Evolutionary conservation across 192 early-diverging fungal species (phyloP), one percentile per base, ranked within the genome.

Genomic region (Geranomyces michiganensis): DNA sequence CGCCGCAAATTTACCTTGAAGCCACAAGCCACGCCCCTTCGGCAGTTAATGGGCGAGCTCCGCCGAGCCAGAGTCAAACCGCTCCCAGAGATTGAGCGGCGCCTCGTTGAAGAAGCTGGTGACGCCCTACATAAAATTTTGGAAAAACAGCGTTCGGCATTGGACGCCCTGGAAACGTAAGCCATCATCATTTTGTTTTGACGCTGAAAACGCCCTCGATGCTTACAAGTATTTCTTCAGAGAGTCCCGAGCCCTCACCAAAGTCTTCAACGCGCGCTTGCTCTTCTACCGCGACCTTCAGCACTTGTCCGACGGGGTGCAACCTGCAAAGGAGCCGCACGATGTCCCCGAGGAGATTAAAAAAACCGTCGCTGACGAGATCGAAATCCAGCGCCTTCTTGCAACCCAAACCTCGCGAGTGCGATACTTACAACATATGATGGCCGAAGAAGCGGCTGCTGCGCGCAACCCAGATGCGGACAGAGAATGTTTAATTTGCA

Each of bases 261-360:
- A 71, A 56, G 47, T 85, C 14, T 74, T 70, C n/a, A 82, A 85
- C 64, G 56, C 72, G 14, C 75, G 83, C n/a, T 70, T 80, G 8
- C 51, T 56, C 27, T 85, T 79, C 66, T 85, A 61, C 49, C 44
- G 46, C 8, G 74, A 77, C 41, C 71, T 85, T 26, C 77, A 85
- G 64, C 47, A 49, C 14, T 32, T 85, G 22, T 81, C 78, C 4
- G 77, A 82, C 55, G 72, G 72, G 36, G 76, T 85, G 29, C 63
- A 43, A 6, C 27, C 70, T 3, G 63, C 74, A 9, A 65, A 72
- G n/a, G 53, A 46, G 51, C 76, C 77, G n/a, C 56, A 15, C 7
- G 56, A 70, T 17, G 6, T 76, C 12, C 67, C 75, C 9, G 26
- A 36, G 19, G 65, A 62, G 13, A 26, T 74, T 14, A 41, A 74